Base-by-base conservation (phyloP, 148 eudicot species). In the Tetragonia tetragonoides region DNA sequence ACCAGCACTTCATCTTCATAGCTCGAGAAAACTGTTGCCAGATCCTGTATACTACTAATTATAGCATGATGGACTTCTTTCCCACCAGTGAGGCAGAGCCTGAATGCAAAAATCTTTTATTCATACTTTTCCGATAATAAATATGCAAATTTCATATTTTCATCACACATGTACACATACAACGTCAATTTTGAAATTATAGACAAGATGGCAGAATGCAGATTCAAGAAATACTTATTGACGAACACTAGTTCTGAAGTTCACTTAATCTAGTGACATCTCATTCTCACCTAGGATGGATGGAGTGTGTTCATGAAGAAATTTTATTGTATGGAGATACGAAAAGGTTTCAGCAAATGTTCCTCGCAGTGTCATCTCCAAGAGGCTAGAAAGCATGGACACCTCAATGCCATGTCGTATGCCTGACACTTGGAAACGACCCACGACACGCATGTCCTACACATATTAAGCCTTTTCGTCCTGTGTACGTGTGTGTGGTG, bases 1-100 rank as follows among this genome's bases (percentile, higher is more conserved):
- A 95, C 99, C 93, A 95, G 79, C 66, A 93, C 99, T 93, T 95
- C 99, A 73, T 95, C 99, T 78, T 91, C 82, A 78, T 95, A 95
- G 86, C 89, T 80, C 56, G 97, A 88, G 75, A 95, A 93, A 62
- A 84, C 97, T 80, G 90, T 92, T 64, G 97, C 93, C 69, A 95
- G 91, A 85, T 95, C 97, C 85, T 91, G 99, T 80, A 95, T 90
- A 83, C 99, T 93, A 90, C 99, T 95, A 69, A 93, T 87, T 66
- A 93, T 84, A 71, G 97, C 99, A 86, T 91, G 86, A 86, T 95
- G 97, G 68, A 95, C 91, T 88, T 89, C 99, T 80, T 93, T 93
- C 64, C 93, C 99, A 70, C 99, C 99, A 82, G 93, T 82, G 81
- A 95, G 99, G 84, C 99, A 95, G 65, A 91, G 85, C 83, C 99